phyloP scores from a whole-genome alignment of 345 rosid species.

The Arabis hirsuta region DNA sequence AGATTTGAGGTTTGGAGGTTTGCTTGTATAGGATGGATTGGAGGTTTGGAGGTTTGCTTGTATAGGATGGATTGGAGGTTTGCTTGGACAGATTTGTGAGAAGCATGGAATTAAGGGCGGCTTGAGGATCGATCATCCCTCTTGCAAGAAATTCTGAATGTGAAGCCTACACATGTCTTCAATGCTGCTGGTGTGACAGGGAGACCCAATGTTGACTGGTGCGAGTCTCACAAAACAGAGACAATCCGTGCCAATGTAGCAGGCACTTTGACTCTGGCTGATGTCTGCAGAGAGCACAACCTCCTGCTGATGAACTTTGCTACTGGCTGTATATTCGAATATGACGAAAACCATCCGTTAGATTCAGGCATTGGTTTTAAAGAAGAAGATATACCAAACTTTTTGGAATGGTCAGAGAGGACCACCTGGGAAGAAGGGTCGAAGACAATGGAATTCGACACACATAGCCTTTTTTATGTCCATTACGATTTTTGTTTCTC shows the following conservation, averaged over 20 bases:
- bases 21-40: no score
- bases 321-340: conserved; percentile 80
- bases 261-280: conserved; percentile 69
- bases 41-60: no score
- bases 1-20: no score
- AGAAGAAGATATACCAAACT: conserved; percentile 72
- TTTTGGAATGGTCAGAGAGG: not conserved
- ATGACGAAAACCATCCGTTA: conserved; percentile 55
- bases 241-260: conserved; percentile 70
- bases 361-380: conserved; percentile 66
- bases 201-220: conserved; percentile 80
- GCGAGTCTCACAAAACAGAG: conserved; percentile 68
- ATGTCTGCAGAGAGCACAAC: conserved; percentile 69
- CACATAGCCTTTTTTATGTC: no score
- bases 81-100: conserved; percentile 65
- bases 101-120: conserved; percentile 69
- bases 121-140: conserved; percentile 66
- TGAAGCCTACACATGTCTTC: conserved; percentile 75
- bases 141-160: conserved; percentile 57
- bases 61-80: conserved; percentile 70
- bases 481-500: no score
- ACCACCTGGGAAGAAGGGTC: no score
- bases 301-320: conserved; percentile 67
- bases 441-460: no score
- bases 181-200: conserved; percentile 78